These are phyloP conservation scores for Novymonas esmeraldas DNA, from an alignment of 208 protist species.

Conservation along the genomic window DNA sequence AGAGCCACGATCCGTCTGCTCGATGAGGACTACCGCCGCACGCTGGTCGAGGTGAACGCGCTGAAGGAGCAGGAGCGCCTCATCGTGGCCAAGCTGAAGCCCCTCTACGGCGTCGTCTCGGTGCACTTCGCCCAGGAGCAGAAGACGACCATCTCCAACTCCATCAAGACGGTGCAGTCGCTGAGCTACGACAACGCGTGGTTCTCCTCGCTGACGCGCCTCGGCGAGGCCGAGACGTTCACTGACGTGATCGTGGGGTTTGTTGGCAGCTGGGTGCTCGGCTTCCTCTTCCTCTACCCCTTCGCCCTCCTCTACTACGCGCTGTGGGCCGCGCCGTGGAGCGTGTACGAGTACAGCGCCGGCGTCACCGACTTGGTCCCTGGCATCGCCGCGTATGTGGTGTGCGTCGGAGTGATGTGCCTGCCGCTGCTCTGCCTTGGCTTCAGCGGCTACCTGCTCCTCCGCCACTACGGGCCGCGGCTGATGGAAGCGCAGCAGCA, in stretches of 20 bases:
- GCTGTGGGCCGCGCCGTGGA: constrained; percentile 74
- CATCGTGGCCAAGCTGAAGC: constrained; percentile 84
- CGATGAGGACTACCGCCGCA: constrained; percentile 64
- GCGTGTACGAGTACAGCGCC: constrained; percentile 78
- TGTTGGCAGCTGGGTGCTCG: constrained; percentile 74
- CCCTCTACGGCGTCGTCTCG: constrained; percentile 84
- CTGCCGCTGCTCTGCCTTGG: constrained; percentile 61
- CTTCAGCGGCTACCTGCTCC: constrained; percentile 42
- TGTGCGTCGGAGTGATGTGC: constrained; percentile 63
- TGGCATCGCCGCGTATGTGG: constrained; percentile 56
- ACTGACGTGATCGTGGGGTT: constrained; percentile 85
- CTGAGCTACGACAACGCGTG: constrained; percentile 86
- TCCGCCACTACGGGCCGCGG: constrained; percentile 33
- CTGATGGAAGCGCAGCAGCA: constrained; percentile 33
- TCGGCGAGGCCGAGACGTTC: constrained; percentile 71
- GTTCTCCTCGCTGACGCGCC: constrained; percentile 74
- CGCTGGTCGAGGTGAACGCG: constrained; percentile 47
- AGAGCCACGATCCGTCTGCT: constrained; percentile 75
- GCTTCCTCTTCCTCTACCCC: constrained; percentile 82
- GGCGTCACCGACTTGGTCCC: constrained; percentile 61
- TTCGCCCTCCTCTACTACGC: constrained; percentile 88
- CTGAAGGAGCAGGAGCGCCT: constrained; percentile 63
- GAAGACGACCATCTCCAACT: constrained; percentile 51
- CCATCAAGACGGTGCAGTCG: constrained; percentile 63
- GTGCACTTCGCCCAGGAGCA: constrained; percentile 82